A percentile compares a stretch with the other conserved stretches of the same genome.
phyloP scores from a whole-genome alignment of 78 protist species.

The Dictyostelium discoideum region dicty_2.7 NC_007088.5:4967001-4967500 shows the following conservation, averaged over 20 bases:
- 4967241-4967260: constrained; percentile 1
- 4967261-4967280: constrained; percentile 8
- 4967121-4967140: background rate
- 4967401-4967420: too few species aligned
- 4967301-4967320: constrained; percentile 1
- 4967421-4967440: background rate
- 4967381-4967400: background rate
- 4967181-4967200: constrained; percentile 16
- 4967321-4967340: constrained; percentile 36
- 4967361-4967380: constrained; percentile 42
- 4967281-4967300: constrained; percentile 31
- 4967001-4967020: background rate
- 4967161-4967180: background rate
- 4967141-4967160: background rate
- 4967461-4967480: too few species aligned
- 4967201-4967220: constrained; percentile 5
- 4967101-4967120: background rate
- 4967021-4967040: background rate
- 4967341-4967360: constrained; percentile 52
- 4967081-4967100: background rate
- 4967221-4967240: background rate
- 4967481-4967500: too few species aligned
- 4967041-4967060: background rate
- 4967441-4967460: too few species aligned
- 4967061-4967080: background rate